These are phyloP conservation scores for Metrosideros polymorpha DNA, from an alignment of 441 rosid genomes.

Conservation along the genomic window DNA sequence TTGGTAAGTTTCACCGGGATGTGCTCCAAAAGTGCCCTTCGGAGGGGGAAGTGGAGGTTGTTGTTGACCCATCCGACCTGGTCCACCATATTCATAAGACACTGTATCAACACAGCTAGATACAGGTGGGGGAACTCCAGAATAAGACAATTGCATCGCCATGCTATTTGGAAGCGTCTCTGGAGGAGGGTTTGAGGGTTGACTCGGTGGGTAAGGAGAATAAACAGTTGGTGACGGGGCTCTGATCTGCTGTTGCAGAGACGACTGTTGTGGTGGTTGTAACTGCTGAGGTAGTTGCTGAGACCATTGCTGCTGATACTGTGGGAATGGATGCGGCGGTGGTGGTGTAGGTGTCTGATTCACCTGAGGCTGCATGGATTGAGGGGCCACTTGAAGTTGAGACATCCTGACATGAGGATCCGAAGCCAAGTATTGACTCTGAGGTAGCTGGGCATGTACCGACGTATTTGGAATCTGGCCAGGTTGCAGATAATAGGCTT, in stretches of 20 bases:
- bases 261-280: conserved; percentile 32
- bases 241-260: conserved; percentile 44
- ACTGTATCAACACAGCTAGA: conserved; percentile 43
- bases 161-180: conserved; percentile 43
- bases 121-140: conserved; percentile 59
- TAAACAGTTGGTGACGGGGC: conserved; percentile 43
- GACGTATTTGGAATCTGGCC: conserved; percentile 31
- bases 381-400: background rate
- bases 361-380: background rate
- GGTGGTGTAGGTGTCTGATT: background rate
- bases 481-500: background rate
- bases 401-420: conserved; percentile 12
- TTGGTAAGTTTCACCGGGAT: conserved; percentile 49
- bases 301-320: conserved; percentile 47
- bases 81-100: conserved; percentile 52
- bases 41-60: conserved; percentile 62
- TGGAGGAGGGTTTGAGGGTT: conserved; percentile 31
- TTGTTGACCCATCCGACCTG: conserved; percentile 44
- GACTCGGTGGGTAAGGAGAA: conserved; percentile 49
- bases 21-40: conserved; percentile 46
- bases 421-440: background rate
- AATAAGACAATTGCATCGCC: conserved; percentile 61
- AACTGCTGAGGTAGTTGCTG: conserved; percentile 54
- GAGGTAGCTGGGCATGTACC: conserved; percentile 11
- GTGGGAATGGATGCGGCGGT: background rate